These are phyloP conservation scores for Castanea mollissima DNA, from an alignment of 306 rosid species.

Conservation along the genomic window DNA sequence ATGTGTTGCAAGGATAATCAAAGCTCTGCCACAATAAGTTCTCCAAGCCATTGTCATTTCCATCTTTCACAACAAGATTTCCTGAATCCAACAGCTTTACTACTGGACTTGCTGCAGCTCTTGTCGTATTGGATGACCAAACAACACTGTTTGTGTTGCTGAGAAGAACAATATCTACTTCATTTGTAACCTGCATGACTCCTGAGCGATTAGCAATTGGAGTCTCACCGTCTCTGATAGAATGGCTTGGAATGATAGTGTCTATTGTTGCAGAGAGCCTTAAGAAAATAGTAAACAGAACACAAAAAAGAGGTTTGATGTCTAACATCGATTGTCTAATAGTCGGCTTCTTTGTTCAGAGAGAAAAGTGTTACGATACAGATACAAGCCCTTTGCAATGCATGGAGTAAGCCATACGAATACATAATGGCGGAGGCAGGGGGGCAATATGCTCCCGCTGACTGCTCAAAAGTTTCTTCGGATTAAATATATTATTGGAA, in stretches of 20 bases:
- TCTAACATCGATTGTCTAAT: too few relatives aligned
- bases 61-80: conserved; percentile 36
- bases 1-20: conserved; percentile 53
- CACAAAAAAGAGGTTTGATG: not conserved
- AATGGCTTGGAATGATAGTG: conserved; percentile 28
- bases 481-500: too few relatives aligned
- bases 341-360: too few relatives aligned
- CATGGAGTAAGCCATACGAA: too few relatives aligned
- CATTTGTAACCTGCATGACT: not conserved
- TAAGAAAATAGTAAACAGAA: not conserved
- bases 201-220: conserved; percentile 37
- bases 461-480: too few relatives aligned
- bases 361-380: too few relatives aligned
- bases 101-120: conserved; percentile 7
- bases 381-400: too few relatives aligned
- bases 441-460: too few relatives aligned
- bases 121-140: conserved; percentile 12
- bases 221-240: conserved; percentile 22
- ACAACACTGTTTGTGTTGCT: not conserved
- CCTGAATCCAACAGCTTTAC: conserved; percentile 31
- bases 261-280: conserved; percentile 28
- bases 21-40: conserved; percentile 42
- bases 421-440: too few relatives aligned
- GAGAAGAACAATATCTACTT: conserved; percentile 18
- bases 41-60: not conserved